phyloP scores from a whole-genome alignment of 192 early-diverging fungal species.

The Coemansia sp. region DNA sequence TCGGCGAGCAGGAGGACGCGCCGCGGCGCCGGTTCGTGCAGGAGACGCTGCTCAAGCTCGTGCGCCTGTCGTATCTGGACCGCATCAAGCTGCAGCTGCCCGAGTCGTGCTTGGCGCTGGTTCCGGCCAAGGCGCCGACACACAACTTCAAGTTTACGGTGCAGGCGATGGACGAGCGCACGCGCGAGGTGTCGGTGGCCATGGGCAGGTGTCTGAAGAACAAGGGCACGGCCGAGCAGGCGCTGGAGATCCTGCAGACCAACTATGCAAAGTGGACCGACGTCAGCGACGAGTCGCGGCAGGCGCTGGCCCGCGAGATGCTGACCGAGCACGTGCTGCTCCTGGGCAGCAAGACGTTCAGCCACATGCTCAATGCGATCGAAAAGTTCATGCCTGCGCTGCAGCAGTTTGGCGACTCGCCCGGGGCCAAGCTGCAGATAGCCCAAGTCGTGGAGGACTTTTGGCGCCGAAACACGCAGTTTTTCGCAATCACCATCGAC shows the following conservation, averaged over 20 bases:
- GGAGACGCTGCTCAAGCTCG: constrained; percentile 82
- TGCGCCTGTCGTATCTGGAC: constrained; percentile 88
- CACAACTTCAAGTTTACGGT: constrained; percentile 70
- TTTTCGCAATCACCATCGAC: constrained; percentile 89
- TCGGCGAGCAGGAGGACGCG: constrained; percentile 16
- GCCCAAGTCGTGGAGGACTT: constrained; percentile 68
- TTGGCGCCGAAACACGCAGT: constrained; percentile 87
- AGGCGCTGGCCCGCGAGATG: constrained; percentile 60
- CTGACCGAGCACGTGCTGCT: constrained; percentile 83
- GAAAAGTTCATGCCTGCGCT: constrained; percentile 67
- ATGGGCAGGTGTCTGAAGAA: constrained; percentile 45
- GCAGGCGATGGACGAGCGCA: constrained; percentile 57
- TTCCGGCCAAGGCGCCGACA: constrained; percentile 65
- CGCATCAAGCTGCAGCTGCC: constrained; percentile 78
- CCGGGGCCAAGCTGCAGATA: constrained; percentile 72
- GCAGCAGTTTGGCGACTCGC: constrained; percentile 31
- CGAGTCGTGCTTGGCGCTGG: constrained; percentile 56
- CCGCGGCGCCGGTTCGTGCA: constrained; percentile 63
- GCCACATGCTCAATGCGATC: constrained; percentile 87
- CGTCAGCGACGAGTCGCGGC: constrained; percentile 29
- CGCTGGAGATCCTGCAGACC: constrained; percentile 44
- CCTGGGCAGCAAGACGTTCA: constrained; percentile 91
- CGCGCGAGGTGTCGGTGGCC: constrained; percentile 60
- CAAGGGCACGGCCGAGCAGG: constrained; percentile 49
- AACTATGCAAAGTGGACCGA: constrained; percentile 48